phyloP scores from a whole-genome alignment of 2,329 filamentous ascomycete species.

The Fusarium citri region DNA sequence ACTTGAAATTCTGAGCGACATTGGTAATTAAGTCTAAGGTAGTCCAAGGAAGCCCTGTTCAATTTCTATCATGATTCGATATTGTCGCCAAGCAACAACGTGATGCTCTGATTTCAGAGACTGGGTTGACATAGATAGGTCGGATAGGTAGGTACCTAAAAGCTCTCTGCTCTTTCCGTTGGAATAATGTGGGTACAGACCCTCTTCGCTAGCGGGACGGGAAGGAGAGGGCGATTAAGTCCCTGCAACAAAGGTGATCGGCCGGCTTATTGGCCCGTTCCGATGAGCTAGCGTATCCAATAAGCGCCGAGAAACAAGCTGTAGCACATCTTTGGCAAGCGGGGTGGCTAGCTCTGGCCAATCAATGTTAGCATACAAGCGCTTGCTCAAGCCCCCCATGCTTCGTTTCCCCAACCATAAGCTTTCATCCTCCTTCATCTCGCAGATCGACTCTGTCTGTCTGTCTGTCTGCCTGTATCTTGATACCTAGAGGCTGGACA shows the following conservation, averaged over 20 bases:
- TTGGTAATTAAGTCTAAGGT: slow-evolving; percentile 1
- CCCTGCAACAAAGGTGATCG: slow-evolving; percentile 52
- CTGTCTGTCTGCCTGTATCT: neutral
- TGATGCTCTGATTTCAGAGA: slow-evolving; percentile 14
- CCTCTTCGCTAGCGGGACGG: slow-evolving; percentile 43
- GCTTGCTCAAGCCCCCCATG: slow-evolving; percentile 37
- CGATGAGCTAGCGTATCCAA: slow-evolving; percentile 50
- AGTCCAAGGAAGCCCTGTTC: neutral
- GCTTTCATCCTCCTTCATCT: slow-evolving; percentile 41
- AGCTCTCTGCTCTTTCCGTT: slow-evolving; percentile 30
- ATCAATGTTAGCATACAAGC: slow-evolving; percentile 29
- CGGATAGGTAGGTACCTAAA: slow-evolving; percentile 1
- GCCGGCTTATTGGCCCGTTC: slow-evolving; percentile 49
- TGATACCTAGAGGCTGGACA: neutral
- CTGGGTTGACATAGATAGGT: slow-evolving; percentile 22
- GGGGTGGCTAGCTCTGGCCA: slow-evolving; percentile 13
- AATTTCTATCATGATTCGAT: slow-evolving; percentile 25
- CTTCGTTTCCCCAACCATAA: slow-evolving; percentile 50
- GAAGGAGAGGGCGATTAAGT: slow-evolving; percentile 51
- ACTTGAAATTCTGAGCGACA: slow-evolving; percentile 12
- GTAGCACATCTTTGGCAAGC: slow-evolving; percentile 43
- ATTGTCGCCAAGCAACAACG: slow-evolving; percentile 7
- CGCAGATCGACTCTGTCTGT: slow-evolving; percentile 9
- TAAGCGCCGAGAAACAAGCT: slow-evolving; percentile 48
- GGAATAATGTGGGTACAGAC: slow-evolving; percentile 19